Base-by-base conservation (phyloP, 495 filamentous ascomycete genomes). In the Hypomontagnella monticulosa region DNA sequence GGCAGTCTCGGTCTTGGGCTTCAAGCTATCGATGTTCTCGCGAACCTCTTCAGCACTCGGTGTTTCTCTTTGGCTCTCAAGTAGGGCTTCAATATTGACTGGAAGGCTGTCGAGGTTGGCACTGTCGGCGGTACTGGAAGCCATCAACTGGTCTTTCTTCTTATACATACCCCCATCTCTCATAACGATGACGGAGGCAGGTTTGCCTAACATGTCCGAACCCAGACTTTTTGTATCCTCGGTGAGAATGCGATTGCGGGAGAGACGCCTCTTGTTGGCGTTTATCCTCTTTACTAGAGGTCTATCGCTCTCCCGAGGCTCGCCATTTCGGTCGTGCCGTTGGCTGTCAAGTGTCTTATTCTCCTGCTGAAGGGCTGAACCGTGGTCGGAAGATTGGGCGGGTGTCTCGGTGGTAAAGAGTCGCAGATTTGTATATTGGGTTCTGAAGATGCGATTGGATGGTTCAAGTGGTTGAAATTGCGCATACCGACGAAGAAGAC, bases 11-110 rank as follows among this genome's bases (percentile, higher is more conserved):
- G 60, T 66, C 5, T 58, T 44, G 0, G 82, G 83, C 55, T 66
- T 71, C 11, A 85, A 70, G 27, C 70, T 66, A 37, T 81, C 67
- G 55, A 86, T 81, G 62, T 80, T 78, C 36, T 73, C 61, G 4
- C 75, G 40, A 5, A 78, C 62, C 14, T 82, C 78, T 5, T 78
- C 43, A 4, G 52, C 14, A 1, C 48, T 49, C 2, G 72, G 44
- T 6, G 65, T 38, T 15, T 53, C 37, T 10, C 42, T 63, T 63
- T 79, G 73, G 9, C 63, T 60, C 1, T 73, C 59, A 8, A 83
- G 44, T 2, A 73, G 61, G 12, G 60, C 67, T 41, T 73, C 57
- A 15, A 79, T 74, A 55, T 73, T 69, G 23, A 73, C 63, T 42
- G 37, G 34, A 27, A 41, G 47, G 43, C 70, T 50, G 32, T 34